These are phyloP conservation scores for Saccharomycopsis selenospora DNA, from an alignment of 805 yeast genomes.

Conservation along the genomic window DNA sequence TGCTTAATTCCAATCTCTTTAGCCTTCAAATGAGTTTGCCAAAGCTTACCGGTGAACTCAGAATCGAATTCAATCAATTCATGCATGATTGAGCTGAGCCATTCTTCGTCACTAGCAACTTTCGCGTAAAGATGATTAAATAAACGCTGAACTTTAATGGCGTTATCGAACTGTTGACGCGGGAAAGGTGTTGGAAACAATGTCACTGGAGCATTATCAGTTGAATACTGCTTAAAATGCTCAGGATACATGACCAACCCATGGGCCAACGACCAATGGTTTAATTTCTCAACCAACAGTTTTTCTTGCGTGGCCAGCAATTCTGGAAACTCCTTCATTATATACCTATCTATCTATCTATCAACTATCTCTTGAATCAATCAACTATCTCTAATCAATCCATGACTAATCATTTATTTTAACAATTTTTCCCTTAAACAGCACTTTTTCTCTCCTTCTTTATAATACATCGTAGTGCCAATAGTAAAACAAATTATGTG, in stretches of 20 bases:
- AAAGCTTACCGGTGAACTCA: slow-evolving; percentile 77
- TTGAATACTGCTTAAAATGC: slow-evolving; percentile 36
- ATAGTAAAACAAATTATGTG: no score
- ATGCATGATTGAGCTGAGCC: slow-evolving; percentile 54
- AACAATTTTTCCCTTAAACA: no score
- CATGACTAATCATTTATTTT: no score
- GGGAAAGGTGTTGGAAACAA: slow-evolving; percentile 89
- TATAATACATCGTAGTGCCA: no score
- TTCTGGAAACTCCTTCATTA: slow-evolving; percentile 25
- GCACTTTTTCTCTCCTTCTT: no score
- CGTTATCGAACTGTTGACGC: slow-evolving; percentile 52
- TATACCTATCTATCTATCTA: no score
- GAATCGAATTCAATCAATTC: slow-evolving; percentile 53
- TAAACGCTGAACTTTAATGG: slow-evolving; percentile 53
- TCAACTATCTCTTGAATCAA: no score
- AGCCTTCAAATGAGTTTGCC: slow-evolving; percentile 50
- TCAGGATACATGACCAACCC: slow-evolving; percentile 82
- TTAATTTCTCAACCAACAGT: slow-evolving; percentile 38
- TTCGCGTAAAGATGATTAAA: slow-evolving; percentile 73
- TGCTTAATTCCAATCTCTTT: slow-evolving; percentile 46
- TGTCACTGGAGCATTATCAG: slow-evolving; percentile 77
- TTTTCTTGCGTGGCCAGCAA: slow-evolving; percentile 25
- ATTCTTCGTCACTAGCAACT: slow-evolving; percentile 44
- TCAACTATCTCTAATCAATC: not conserved
- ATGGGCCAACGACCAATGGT: slow-evolving; percentile 72